Percentiles rank a stretch among this genome's conserved stretches.
phyloP scores from a whole-genome alignment of 805 yeast genomes.

The Cyberlindnera nakhonratchasimensis region DNA sequence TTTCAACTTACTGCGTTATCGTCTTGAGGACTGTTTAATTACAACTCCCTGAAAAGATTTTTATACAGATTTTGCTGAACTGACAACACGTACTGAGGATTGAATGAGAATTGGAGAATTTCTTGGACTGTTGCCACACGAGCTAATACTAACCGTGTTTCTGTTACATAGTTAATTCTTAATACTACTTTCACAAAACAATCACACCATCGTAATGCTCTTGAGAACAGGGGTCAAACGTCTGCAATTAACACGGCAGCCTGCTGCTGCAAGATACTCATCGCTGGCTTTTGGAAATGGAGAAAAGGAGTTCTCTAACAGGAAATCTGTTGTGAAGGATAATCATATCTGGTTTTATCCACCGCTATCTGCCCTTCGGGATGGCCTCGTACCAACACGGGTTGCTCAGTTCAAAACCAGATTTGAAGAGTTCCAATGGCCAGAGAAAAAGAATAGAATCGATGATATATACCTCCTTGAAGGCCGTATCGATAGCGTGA shows the following conservation, averaged over 20 bases:
- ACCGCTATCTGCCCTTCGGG: constrained; percentile 17
- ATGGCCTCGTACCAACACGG: constrained; percentile 25
- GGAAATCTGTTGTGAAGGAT: constrained; percentile 20
- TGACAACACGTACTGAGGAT: background rate
- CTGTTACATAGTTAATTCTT: background rate
- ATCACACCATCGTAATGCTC: background rate
- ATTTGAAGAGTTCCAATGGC: constrained; percentile 29
- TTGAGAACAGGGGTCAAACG: background rate
- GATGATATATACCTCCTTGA: constrained; percentile 30
- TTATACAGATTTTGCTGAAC: constrained; percentile 11
- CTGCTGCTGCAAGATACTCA: constrained; percentile 11
- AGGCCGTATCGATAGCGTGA: constrained; percentile 57
- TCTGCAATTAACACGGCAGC: no score
- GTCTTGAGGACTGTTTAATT: constrained; percentile 33
- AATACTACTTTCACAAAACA: background rate
- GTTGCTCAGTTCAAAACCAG: constrained; percentile 37
- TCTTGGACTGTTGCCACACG: background rate
- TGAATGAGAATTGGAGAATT: background rate
- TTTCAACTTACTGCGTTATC: constrained; percentile 32
- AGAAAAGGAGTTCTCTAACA: constrained; percentile 24
- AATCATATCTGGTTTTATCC: constrained; percentile 26
- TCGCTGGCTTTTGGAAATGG: constrained; percentile 21
- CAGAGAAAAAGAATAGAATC: constrained; percentile 19
- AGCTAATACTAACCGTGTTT: background rate
- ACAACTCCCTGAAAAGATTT: constrained; percentile 31